phyloP scores from a whole-genome alignment of 495 filamentous ascomycete species.

The Neurospora cerealis region DNA sequence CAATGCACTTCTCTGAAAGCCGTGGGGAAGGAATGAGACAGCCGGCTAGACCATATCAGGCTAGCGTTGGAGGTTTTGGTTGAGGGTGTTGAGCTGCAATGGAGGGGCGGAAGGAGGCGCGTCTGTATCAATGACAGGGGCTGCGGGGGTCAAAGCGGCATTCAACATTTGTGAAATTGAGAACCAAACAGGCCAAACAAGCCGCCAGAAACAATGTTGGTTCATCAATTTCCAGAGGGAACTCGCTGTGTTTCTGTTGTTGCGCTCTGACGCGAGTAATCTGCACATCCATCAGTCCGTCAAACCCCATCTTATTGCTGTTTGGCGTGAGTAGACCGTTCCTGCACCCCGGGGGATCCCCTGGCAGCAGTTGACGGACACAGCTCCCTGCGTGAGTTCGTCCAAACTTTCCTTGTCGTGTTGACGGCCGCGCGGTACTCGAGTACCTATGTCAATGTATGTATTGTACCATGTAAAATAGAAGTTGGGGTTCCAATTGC shows the following conservation, averaged over 20 bases:
- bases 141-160: conserved; percentile 10
- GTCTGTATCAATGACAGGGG: conserved; percentile 12
- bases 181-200: neutral
- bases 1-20: neutral
- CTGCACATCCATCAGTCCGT: neutral
- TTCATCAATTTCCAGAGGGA: neutral
- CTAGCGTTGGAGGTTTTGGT: conserved; percentile 21
- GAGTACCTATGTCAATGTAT: neutral
- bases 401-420: neutral
- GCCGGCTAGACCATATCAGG: conserved; percentile 9
- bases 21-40: conserved; percentile 12
- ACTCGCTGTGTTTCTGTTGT: neutral
- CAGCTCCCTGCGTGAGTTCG: neutral
- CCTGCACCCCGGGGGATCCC: neutral
- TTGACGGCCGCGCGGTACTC: neutral
- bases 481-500: neutral
- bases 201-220: neutral
- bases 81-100: conserved; percentile 13
- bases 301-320: neutral
- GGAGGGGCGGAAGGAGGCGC: conserved; percentile 10
- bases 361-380: neutral
- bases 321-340: neutral
- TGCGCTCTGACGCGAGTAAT: neutral
- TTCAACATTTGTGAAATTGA: conserved; percentile 24
- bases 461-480: neutral